Conservation (phyloP, 2,329 filamentous ascomycete genomes). For the Nectriaceae sp. region DNA sequence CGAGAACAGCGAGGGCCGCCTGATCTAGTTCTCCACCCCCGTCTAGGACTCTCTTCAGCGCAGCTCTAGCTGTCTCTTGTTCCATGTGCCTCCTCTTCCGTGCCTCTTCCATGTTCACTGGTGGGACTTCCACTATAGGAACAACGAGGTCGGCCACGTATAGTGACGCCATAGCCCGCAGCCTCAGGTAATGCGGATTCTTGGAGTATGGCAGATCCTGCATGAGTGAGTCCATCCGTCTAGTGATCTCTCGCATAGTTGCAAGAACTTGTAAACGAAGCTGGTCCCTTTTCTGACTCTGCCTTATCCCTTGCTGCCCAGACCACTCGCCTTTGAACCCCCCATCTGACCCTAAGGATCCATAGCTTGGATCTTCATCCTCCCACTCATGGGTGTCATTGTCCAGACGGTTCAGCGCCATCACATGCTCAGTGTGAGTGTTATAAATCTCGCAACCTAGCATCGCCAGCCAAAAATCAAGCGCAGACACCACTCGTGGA, state of each 20-base stretch:
- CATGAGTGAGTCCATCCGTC: conserved; percentile 71
- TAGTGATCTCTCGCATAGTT: conserved; percentile 63
- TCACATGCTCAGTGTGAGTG: conserved; percentile 60
- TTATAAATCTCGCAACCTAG: conserved; percentile 81
- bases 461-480: conserved; percentile 81
- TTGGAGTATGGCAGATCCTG: conserved; percentile 70
- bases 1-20: conserved; percentile 21
- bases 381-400: conserved; percentile 32
- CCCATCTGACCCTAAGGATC: conserved; percentile 17
- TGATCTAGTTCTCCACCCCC: conserved; percentile 32
- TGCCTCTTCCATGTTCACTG: conserved; percentile 30
- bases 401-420: conserved; percentile 41
- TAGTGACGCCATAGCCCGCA: conserved; percentile 73
- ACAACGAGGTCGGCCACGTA: conserved; percentile 72
- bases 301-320: conserved; percentile 16
- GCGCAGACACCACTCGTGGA: conserved; percentile 61
- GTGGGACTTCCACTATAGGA: conserved; percentile 37
- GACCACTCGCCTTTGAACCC: conserved; percentile 22
- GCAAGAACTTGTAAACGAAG: conserved; percentile 54
- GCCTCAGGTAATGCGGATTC: conserved; percentile 64
- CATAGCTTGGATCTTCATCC: conserved; percentile 16
- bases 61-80: conserved; percentile 27
- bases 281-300: conserved; percentile 36
- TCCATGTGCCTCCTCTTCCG: conserved; percentile 29
- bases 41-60: conserved; percentile 29